phyloP scores from a whole-genome alignment of 768 basidiomycete genomes.

The Termitomyces sp. region DNA sequence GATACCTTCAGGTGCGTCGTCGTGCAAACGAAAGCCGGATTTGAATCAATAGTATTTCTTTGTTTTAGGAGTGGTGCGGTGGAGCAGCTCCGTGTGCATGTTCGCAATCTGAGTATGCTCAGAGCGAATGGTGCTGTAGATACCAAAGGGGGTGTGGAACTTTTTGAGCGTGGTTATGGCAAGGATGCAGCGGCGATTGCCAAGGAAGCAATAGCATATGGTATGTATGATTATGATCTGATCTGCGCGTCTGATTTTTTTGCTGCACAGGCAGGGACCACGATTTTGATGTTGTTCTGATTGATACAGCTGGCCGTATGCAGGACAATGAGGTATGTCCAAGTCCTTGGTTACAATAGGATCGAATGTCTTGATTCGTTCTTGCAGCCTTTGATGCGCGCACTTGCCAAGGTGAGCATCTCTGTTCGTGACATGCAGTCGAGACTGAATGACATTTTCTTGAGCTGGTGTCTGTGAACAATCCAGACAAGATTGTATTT shows the following conservation, averaged over 20 bases:
- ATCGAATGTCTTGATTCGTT: conserved; percentile 5
- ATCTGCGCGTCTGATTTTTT: not conserved
- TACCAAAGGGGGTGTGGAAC: conserved; percentile 78
- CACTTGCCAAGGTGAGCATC: conserved; percentile 78
- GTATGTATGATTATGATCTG: conserved; percentile 34
- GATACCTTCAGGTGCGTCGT: conserved; percentile 83
- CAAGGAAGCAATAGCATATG: conserved; percentile 88
- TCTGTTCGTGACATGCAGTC: not conserved
- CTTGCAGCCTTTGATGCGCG: conserved; percentile 87
- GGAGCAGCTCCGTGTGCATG: conserved; percentile 95
- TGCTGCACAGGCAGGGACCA: conserved; percentile 67
- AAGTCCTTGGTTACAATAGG: not conserved
- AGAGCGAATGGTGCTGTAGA: conserved; percentile 60
- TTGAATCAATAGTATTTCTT: not conserved
- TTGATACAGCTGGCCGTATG: conserved; percentile 98
- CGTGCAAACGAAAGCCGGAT: not conserved
- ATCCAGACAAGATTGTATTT: conserved; percentile 95
- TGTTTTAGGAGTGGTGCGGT: conserved; percentile 85
- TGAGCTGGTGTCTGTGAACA: conserved; percentile 88
- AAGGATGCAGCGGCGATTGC: conserved; percentile 99
- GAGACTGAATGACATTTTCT: conserved; percentile 1
- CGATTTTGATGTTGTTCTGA: conserved; percentile 92
- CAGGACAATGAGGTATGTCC: conserved; percentile 90
- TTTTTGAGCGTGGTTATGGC: conserved; percentile 95
- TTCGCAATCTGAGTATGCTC: conserved; percentile 87